Conservation (phyloP, 371 early-diverging fungal species). For the Sanchytrium tribonematis region DNA sequence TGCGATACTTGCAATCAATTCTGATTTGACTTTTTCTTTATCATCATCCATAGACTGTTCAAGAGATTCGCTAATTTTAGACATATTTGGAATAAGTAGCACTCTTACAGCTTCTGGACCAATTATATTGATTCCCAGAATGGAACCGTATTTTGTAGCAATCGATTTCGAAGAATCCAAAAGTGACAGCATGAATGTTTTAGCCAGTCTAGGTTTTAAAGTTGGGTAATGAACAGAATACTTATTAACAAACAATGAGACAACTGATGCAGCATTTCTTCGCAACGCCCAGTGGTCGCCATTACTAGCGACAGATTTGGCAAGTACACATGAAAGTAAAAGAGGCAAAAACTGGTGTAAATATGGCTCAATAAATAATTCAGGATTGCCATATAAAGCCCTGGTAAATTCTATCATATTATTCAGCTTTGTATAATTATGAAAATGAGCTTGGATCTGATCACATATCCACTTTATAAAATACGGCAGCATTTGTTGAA, state of each 20-base stretch:
- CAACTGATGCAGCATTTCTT: constrained; percentile 2
- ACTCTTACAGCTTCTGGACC: not conserved
- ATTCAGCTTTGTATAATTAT: constrained; percentile 16
- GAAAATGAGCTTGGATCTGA: constrained; percentile 23
- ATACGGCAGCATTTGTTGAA: constrained; percentile 92
- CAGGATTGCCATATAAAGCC: constrained; percentile 59
- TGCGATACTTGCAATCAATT: not conserved
- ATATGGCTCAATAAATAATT: constrained; percentile 89
- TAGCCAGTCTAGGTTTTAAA: not conserved
- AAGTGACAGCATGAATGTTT: not conserved
- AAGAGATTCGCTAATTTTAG: not conserved
- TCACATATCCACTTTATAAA: constrained; percentile 85
- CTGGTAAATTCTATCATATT: constrained; percentile 52
- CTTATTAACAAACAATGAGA: not conserved
- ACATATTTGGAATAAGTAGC: not conserved
- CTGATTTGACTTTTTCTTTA: not conserved
- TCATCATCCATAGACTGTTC: not conserved
- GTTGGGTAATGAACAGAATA: not conserved
- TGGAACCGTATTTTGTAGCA: constrained; percentile 1
- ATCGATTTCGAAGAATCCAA: not conserved
- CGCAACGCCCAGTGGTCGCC: constrained; percentile 63
- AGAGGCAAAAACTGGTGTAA: constrained; percentile 92
- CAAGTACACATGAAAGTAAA: constrained; percentile 78
- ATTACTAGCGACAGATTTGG: constrained; percentile 27
- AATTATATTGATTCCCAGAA: not conserved